Base-by-base conservation (phyloP, 768 basidiomycete species). In the Suillus clintonianus region DNA sequence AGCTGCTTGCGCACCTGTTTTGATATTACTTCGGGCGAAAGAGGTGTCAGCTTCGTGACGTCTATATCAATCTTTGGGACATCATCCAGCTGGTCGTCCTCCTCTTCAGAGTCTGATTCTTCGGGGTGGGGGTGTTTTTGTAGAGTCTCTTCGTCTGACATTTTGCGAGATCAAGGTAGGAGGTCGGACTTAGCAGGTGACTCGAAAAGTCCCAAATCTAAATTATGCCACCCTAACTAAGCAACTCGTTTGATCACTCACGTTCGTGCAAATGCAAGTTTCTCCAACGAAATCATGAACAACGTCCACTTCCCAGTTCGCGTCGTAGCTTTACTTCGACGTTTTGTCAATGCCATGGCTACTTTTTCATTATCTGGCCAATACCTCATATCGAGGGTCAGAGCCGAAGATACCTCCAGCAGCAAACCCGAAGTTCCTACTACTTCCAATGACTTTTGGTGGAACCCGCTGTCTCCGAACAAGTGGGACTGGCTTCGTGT, bases 21-120 rank as follows among this genome's bases (percentile, higher is more conserved):
- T 67, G 92, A 91, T 73, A 94, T 94, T 69, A 95, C 92, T 73
- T 94, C 87, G 37, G 93, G 94, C 17, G 92, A 93, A 55, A 97
- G 83, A 62, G 95, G 92, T 19, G 93, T 94, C 72, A 97, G 82
- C 72, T 86, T 92, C 43, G 91, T 83, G 17, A 84, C 79, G 81
- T 97, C 95, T 71, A 97, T 78, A 37, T 97, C 86, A 68, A 96
- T 78, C 64, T 84, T 81, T 32, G 87, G 87, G 71, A 90, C 67
- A 36, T 77, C 74, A 57, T 89, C 88, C 22, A 81, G 73, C 11
- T 73, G 79, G 48, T 82, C 83, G 24, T 86, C 86, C 39, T 85
- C 86, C 47, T 87, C 87, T 56, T 90, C 89, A 9, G 87, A 89
- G 9, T 90, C 90, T 0, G 89, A 90, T 11, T 88, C 89, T 37